Base-by-base conservation (phyloP, 2,329 filamentous ascomycete genomes). In the Trichoderma koningiopsis region DNA sequence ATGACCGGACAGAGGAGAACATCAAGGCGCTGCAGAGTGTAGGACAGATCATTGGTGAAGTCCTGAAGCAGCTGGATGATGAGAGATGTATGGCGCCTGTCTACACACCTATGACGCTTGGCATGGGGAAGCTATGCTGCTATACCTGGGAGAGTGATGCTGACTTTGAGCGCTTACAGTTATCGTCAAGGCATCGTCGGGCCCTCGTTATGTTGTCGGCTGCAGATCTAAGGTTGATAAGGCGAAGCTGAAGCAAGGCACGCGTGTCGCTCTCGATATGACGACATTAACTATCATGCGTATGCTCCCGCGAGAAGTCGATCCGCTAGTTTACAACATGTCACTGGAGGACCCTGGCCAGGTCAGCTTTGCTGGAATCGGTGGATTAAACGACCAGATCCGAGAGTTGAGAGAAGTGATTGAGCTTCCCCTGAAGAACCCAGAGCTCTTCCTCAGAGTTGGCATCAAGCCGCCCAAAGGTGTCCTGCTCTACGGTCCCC, bases 211-310 rank as follows among this genome's bases (percentile, higher is more conserved):
- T 83, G 96, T 99, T 70, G 96, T 99, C 75, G 96, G 96, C 70
- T 99, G 96, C 85, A 91, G 96, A 77, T 97, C 94, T 72, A 99
- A 99, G 83, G 96, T 99, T 77, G 96, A 99, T 85, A 97, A 96
- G 84, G 85, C 86, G 72, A 98, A 97, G 86, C 85, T 99, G 79
- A 99, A 98, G 88, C 96, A 99, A 83, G 96, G 96, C 76, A 97
- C 95, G 33, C 93, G 96, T 77, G 96, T 99, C 68, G 95, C 96
- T 40, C 90, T 99, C 70, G 96, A 99, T 78, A 99, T 99, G 96
- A 99, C 96, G 63, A 99, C 96, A 24, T 91, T 99, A 75, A 99
- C 96, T 71, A 99, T 99, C 82, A 99, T 99, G 96, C 93, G 96
- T 77, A 99, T 99, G 96, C 87, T 99, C 58, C 96, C 96, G 70